Evolutionary conservation across 2,329 filamentous ascomycete genomes (phyloP).

Genomic region (Aschersonia sp.): DNA sequence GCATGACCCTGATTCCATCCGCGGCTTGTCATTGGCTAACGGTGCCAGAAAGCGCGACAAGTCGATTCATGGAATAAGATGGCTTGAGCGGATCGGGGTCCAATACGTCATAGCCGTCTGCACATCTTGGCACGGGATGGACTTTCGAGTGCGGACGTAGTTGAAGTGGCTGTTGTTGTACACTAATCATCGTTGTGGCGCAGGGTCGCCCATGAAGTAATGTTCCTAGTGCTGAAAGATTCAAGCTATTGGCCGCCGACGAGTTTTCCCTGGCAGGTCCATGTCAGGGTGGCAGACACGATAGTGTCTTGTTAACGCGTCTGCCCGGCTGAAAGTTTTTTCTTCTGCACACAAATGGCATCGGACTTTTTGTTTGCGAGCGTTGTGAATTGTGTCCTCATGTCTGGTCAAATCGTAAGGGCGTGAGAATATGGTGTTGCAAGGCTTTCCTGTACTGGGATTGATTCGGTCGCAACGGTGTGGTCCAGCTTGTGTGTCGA

Average conservation of each 20-base stretch:
- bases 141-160: no score
- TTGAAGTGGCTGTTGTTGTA: no score
- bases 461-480: conserved; percentile 90
- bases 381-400: conserved; percentile 95
- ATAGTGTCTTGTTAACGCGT: conserved; percentile 89
- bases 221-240: no score
- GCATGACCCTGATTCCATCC: background rate
- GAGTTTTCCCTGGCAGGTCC: conserved; percentile 57
- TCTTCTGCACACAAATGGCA: conserved; percentile 90
- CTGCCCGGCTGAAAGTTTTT: conserved; percentile 91
- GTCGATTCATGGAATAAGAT: background rate
- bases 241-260: conserved; percentile 12
- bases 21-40: background rate
- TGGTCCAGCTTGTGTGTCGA: conserved; percentile 83
- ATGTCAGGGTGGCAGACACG: conserved; percentile 86
- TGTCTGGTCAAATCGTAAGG: conserved; percentile 95
- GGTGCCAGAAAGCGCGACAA: background rate
- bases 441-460: conserved; percentile 86
- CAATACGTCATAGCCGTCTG: conserved; percentile 1
- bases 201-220: no score
- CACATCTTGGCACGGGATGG: no score
- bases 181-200: no score
- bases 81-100: conserved; percentile 1
- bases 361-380: conserved; percentile 83
- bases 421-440: conserved; percentile 85